phyloP scores from a whole-genome alignment of 2,329 filamentous ascomycete genomes.

The Botrytis medusae region DNA sequence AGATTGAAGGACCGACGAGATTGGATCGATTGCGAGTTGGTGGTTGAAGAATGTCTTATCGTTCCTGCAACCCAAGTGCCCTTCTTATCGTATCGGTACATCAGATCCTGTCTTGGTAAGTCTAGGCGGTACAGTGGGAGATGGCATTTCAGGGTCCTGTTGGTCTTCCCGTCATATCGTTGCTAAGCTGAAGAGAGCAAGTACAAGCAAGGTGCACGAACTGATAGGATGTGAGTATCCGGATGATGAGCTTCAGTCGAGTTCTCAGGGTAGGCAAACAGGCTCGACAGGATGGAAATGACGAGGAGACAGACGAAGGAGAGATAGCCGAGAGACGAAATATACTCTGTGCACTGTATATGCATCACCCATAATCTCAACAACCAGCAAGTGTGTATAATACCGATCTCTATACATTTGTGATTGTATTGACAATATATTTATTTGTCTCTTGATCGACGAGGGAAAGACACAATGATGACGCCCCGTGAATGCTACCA shows the following conservation, averaged over 20 bases:
- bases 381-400: background rate
- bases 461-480: background rate
- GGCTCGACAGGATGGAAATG: background rate
- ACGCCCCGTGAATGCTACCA: background rate
- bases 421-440: background rate
- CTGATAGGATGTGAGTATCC: background rate
- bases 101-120: background rate
- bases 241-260: background rate
- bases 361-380: background rate
- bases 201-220: background rate
- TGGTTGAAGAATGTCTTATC: slow-evolving; percentile 7
- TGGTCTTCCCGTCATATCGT: background rate
- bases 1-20: background rate
- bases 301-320: slow-evolving; percentile 1
- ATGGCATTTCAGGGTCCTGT: slow-evolving; percentile 1
- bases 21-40: slow-evolving; percentile 6
- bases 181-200: slow-evolving; percentile 6
- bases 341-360: background rate
- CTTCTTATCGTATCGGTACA: slow-evolving; percentile 2
- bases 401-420: background rate
- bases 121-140: slow-evolving; percentile 9
- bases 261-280: background rate
- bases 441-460: background rate
- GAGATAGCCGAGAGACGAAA: slow-evolving; percentile 8
- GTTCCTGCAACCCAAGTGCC: background rate